Percentiles rank a stretch among this genome's conserved stretches.
Conservation (phyloP, 179 eudicot species). For the Carnegiea gigantea region DNA sequence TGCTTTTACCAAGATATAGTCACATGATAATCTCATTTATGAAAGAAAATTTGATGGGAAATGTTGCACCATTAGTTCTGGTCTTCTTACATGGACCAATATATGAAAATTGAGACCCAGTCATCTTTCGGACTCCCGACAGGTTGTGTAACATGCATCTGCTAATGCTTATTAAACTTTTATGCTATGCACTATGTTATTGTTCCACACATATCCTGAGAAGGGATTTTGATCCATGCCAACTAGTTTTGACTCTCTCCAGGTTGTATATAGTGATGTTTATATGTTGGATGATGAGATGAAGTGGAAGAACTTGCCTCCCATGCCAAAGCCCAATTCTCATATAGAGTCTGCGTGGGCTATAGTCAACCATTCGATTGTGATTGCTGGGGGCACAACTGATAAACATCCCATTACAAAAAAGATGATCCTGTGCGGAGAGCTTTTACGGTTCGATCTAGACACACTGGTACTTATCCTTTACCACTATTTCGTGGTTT, state of each 20-base stretch:
- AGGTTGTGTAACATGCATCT: background rate
- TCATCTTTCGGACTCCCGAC: no score
- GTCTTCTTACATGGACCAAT: no score
- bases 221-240: background rate
- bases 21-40: background rate
- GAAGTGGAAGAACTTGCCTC: conserved; percentile 88
- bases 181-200: background rate
- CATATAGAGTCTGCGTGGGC: conserved; percentile 98
- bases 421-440: conserved; percentile 84
- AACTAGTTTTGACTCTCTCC: conserved; percentile 13
- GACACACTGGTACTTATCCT: conserved; percentile 55
- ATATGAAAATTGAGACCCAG: no score
- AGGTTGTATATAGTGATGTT: conserved; percentile 90
- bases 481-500: background rate
- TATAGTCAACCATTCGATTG: conserved; percentile 65
- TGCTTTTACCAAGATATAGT: background rate
- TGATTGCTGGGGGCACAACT: conserved; percentile 95
- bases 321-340: conserved; percentile 98
- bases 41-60: background rate
- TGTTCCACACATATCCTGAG: background rate
- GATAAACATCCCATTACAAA: conserved; percentile 92
- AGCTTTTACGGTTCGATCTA: conserved; percentile 69
- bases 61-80: no score
- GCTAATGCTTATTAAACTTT: background rate
- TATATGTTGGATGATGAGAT: conserved; percentile 87